Base-by-base conservation (phyloP, 2,329 filamentous ascomycete species). In the Scolecobasidium constrictum region DNA sequence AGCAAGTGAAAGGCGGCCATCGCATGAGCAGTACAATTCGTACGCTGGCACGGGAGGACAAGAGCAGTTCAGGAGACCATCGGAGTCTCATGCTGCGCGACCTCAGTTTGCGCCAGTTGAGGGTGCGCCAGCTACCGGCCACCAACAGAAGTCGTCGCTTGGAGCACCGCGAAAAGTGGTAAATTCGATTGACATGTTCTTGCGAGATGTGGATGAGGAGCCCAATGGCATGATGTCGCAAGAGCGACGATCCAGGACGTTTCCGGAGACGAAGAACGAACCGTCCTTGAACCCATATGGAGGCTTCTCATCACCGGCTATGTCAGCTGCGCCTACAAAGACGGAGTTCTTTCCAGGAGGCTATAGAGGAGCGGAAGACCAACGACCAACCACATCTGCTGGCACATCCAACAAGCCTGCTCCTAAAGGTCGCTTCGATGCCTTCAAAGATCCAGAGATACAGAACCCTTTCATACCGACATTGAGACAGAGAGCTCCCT, bases 151-250 rank as follows among this genome's bases (percentile, higher is more conserved):
- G 9, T n/a, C 26, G 9, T 31, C 26, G 9, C 48, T 12, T 34
- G 46, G 23, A 44, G 52, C 12, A 46, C 51, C 26, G 49, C 53
- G 16, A 48, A 53, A 33, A 42, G 17, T 16, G 13, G 16, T 48
- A 4, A 42, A 48, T 22, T 7, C 43, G 9, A 62, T 64, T 17
- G 61, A 64, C 44, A 54, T 53, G 12, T 63, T 63, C 41, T 47
- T 64, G 12, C 50, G 56, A 26, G 55, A 56, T 12, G 46, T 64
- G 23, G 56, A 63, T 43, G 56, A 56, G 15, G 57, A 62, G 38
- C 54, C 54, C 3, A 45, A 52, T 17, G 42, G 50, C n/a, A 48
- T 49, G 5, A 26, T 41, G n/a, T 22, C 19, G n/a, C 21, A 15
- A 4, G 34, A 33, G 31, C 26, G 12, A 6, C 23, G 31, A 18